Base-by-base conservation (phyloP, 1,284 basidiomycete genomes). In the Phellopilus nigrolimitatus region DNA sequence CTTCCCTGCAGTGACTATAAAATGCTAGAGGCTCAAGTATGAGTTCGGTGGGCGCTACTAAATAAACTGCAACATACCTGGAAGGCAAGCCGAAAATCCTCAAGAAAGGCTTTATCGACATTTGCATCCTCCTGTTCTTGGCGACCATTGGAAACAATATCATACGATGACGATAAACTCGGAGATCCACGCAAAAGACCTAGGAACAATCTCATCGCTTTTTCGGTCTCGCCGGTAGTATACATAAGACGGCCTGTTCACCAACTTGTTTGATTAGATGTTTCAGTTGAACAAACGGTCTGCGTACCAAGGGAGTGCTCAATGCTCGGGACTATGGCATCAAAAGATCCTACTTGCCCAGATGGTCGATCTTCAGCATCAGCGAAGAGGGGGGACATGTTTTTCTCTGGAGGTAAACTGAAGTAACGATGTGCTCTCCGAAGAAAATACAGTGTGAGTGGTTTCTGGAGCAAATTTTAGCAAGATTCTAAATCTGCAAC, bases 61-160 rank as follows among this genome's bases (percentile, higher is more conserved):
- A 21, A 34, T 33, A 31, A 15, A 51, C 52, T 25, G 8, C 30
- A 33, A 59, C 72, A 38, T 59, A 90, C 88, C 61, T 78, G 74
- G 56, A 84, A 79, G 12, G 88, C 84, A n/a, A 85, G 79, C 30
- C 80, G 75, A 59, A 91, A 90, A 64, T 91, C 88, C 51, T 89
- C 88, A 15, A 91, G 62, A 56, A 79, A 84, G 1, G 84, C 69
- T 57, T 80, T 83, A 58, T 87, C 84, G 33, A 72, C 71, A 27
- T 60, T 65, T 2, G 62, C 42, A 39, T 43, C 47, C 27, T 57
- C 63, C 56, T 42, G 58, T 47, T 13, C 59, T 43, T 8, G 57
- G 45, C 31, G 40, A 3, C 51, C 38, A 10, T 40, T 22, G 4
- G 37, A 3, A 5, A 21, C 24, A 25, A 49, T 39, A 17, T 51